Base-by-base conservation (phyloP, 768 basidiomycete species). In the Paxillus ammoniavirescens region DNA sequence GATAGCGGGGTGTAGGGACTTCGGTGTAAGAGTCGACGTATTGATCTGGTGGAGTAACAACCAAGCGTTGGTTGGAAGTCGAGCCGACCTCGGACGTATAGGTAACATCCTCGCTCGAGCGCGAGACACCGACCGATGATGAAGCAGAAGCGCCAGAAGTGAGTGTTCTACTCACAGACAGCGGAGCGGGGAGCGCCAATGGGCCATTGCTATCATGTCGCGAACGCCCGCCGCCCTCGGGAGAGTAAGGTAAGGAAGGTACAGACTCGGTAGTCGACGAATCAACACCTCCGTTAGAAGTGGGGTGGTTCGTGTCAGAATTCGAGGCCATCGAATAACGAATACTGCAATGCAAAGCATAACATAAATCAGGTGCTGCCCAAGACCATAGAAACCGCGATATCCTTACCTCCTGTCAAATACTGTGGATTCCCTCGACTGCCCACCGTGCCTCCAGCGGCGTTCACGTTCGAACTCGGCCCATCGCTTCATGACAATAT, bases 401-500 rank as follows among this genome's bases (percentile, higher is more conserved):
- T n/a, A 48, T n/a, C 75, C 83, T 55, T 66, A 89, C 89, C 82
- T 76, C 67, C 68, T 87, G 50, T 89, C 87, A 64, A 84, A 81
- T 63, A 79, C 83, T 5, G 82, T 80, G 21, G 84, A 87, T 65
- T 96, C 93, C 56, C 89, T 81, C 5, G 92, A 94, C 59, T 87
- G 83, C 18, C 82, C 82, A 7, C 93, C 94, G 65, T 71, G 87
- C 83, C 86, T 93, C 93, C 92, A 98, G 56, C 94, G 80, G 60
- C 96, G 75, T 60, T 98, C 97, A 46, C 96, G 78, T 77, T 98
- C 97, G 68, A 97, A 98, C 72, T 98, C 97, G 15, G 85, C 93
- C 96, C 96, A 99, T 38, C 93, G 83, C 78, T 98, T 98, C 97
- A 98, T 98, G 35, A 96, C 89, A 61, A 99, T 98, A 72, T 95